phyloP scores from a whole-genome alignment of 441 rosid genomes.

The Flueggea neowawraea region DNA sequence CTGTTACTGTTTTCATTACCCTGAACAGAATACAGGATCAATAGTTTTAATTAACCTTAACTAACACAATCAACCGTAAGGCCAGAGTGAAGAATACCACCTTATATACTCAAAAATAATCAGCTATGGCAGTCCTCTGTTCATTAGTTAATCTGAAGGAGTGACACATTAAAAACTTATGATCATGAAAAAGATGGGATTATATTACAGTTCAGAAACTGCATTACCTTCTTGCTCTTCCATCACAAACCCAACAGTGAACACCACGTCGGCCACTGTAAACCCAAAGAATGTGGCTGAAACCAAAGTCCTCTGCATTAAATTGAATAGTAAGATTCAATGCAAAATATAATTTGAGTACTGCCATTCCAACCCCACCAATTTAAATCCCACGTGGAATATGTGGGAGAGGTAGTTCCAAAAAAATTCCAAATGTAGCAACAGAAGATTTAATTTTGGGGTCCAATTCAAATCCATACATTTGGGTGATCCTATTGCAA shows the following conservation, averaged over 20 bases:
- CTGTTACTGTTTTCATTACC: constrained; percentile 82
- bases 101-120: constrained; percentile 83
- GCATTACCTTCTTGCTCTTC: constrained; percentile 82
- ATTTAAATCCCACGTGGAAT: too few species aligned
- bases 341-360: background rate
- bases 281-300: constrained; percentile 88
- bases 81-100: constrained; percentile 27
- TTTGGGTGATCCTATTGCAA: too few species aligned
- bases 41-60: constrained; percentile 2
- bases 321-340: background rate
- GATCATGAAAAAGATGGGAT: too few species aligned
- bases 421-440: background rate
- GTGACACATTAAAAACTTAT: constrained; percentile 9
- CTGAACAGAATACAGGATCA: constrained; percentile 32
- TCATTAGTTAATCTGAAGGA: constrained; percentile 77
- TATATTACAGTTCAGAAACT: constrained; percentile 1
- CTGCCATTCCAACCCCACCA: background rate
- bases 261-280: constrained; percentile 98
- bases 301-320: constrained; percentile 87
- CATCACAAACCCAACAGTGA: constrained; percentile 99
- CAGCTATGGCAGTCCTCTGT: constrained; percentile 90
- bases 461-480: too few species aligned
- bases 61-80: background rate
- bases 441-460: background rate
- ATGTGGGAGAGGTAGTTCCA: background rate